phyloP scores from a whole-genome alignment of 2,329 filamentous ascomycete species.

The Aspergillus ustus region DNA sequence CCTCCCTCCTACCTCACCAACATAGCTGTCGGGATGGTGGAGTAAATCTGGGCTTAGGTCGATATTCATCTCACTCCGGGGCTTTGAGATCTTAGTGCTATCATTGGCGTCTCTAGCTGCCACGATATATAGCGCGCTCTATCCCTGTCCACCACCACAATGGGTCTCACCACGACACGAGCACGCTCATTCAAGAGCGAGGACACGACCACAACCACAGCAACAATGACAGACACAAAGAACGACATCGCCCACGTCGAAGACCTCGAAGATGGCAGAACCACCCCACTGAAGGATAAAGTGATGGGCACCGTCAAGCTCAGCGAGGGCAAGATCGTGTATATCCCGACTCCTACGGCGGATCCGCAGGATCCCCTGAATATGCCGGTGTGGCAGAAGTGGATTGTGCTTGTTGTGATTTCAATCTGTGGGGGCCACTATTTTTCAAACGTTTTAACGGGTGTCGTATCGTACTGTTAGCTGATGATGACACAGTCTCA shows the following conservation, averaged over 20 bases:
- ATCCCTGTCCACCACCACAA: background rate
- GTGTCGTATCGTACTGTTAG: too few species aligned
- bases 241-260: slow-evolving; percentile 24
- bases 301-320: slow-evolving; percentile 34
- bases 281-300: slow-evolving; percentile 10
- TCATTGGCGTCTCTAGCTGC: background rate
- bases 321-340: slow-evolving; percentile 38
- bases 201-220: background rate
- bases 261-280: slow-evolving; percentile 18
- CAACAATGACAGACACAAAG: slow-evolving; percentile 11
- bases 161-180: background rate
- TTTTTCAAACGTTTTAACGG: background rate
- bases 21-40: background rate
- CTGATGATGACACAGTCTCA: slow-evolving; percentile 40
- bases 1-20: too few species aligned
- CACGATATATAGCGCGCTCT: background rate
- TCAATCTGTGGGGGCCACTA: slow-evolving; percentile 33
- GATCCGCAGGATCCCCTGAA: slow-evolving; percentile 40
- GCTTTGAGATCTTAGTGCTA: background rate
- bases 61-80: too few species aligned
- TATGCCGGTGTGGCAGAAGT: slow-evolving; percentile 34
- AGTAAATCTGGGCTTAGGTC: background rate
- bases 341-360: slow-evolving; percentile 41
- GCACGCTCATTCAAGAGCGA: background rate
- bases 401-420: slow-evolving; percentile 32